Percentiles rank a stretch among this genome's conserved stretches.
Evolutionary conservation across 331 rosid species (phyloP).

Genomic region (Erythrophleum ivorense): DNA sequence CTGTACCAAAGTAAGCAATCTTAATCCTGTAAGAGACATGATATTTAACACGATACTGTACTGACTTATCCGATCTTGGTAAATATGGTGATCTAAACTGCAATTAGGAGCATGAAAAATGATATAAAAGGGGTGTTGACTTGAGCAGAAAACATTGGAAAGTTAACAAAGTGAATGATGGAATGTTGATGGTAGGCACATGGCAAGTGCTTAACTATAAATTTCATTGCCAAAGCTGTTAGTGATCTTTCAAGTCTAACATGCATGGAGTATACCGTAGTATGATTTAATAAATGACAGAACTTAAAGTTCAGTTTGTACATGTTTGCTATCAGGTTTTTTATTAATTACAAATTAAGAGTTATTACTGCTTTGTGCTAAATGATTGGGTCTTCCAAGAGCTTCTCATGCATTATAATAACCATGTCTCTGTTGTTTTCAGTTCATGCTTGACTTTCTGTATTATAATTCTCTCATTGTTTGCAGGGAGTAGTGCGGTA

Average conservation of each 20-base stretch:
- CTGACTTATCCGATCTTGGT: background rate
- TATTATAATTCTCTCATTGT: constrained; percentile 26
- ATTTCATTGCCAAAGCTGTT: background rate
- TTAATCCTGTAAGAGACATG: constrained; percentile 39
- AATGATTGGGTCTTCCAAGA: background rate
- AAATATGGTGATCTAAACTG: constrained; percentile 33
- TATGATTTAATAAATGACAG: background rate
- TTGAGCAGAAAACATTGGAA: constrained; percentile 37
- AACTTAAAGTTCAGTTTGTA: background rate
- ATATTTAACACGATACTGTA: constrained; percentile 30
- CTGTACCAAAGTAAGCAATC: constrained; percentile 66
- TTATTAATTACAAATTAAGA: background rate
- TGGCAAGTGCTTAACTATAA: constrained; percentile 8
- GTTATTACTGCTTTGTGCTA: background rate
- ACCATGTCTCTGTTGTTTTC: background rate
- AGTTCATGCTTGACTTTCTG: background rate
- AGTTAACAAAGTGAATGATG: constrained; percentile 36
- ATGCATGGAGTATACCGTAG: background rate
- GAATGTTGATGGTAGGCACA: background rate
- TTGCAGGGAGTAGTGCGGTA: constrained; percentile 54
- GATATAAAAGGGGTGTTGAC: background rate
- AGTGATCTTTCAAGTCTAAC: background rate
- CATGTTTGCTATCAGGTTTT: background rate
- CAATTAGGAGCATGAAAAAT: constrained; percentile 32
- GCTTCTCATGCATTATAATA: background rate